These are phyloP conservation scores for Mimosa pudica DNA, from an alignment of 306 rosid species.

Conservation along the genomic window DNA sequence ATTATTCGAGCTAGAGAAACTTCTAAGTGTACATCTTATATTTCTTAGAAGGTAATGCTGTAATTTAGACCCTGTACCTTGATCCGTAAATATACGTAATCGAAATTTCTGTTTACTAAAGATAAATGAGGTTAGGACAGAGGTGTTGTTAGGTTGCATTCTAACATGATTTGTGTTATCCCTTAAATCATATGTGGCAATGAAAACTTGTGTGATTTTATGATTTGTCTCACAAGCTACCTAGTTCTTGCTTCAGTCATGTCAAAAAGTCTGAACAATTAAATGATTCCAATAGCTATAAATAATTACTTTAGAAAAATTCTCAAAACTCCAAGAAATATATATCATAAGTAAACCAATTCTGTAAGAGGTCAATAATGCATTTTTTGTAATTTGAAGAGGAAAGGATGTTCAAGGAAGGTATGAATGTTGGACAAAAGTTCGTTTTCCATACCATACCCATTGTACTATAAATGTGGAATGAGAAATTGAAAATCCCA, in stretches of 20 bases:
- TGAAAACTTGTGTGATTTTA: neutral
- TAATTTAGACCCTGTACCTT: too few relatives aligned
- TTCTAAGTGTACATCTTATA: too few relatives aligned
- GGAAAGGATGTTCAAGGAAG: neutral
- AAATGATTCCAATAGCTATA: neutral
- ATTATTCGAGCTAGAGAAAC: too few relatives aligned
- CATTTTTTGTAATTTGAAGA: neutral
- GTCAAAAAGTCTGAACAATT: neutral
- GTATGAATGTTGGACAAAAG: neutral
- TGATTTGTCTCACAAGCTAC: neutral
- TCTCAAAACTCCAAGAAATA: neutral
- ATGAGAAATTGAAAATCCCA: constrained; percentile 13
- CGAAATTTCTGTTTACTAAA: too few relatives aligned
- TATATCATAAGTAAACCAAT: neutral
- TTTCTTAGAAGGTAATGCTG: too few relatives aligned
- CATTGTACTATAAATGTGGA: constrained; percentile 3
- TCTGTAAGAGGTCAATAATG: neutral
- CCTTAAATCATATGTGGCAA: neutral
- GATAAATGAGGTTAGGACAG: neutral
- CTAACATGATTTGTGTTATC: neutral
- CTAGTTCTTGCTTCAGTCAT: neutral
- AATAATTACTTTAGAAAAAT: neutral
- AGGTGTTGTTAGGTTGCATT: neutral
- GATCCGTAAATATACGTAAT: too few relatives aligned
- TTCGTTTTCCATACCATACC: constrained; percentile 1